Percentiles rank a stretch among this genome's conserved stretches.
Conservation (phyloP, 257 asterid species). For the Nicotiana obtusifolia region DNA sequence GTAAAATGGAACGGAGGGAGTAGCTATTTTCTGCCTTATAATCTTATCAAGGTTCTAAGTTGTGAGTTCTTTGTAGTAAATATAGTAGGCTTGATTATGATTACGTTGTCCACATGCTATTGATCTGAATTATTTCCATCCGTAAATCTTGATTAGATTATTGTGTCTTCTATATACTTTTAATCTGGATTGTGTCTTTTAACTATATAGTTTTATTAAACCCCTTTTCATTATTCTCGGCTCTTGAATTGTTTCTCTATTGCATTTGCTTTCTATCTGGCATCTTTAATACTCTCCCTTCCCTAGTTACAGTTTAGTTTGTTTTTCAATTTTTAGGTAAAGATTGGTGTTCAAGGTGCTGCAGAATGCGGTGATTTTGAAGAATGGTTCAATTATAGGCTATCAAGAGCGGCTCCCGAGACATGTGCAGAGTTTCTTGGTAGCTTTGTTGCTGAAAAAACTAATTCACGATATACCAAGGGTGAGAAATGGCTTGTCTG, state of each 20-base stretch:
- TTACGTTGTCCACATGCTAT: background rate
- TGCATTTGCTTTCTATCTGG: background rate
- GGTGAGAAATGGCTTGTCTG: slow-evolving; percentile 99
- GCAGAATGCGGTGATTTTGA: slow-evolving; percentile 85
- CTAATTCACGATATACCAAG: slow-evolving; percentile 58
- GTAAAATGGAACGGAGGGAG: background rate
- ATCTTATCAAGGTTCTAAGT: background rate
- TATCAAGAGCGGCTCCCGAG: slow-evolving; percentile 94
- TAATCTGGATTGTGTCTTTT: background rate
- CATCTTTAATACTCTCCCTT: background rate
- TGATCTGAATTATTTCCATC: background rate
- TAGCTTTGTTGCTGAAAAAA: slow-evolving; percentile 72
- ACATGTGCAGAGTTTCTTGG: slow-evolving; percentile 96
- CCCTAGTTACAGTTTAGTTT: slow-evolving; percentile 1
- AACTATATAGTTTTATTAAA: background rate
- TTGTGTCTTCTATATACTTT: background rate
- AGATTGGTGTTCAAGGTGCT: slow-evolving; percentile 85
- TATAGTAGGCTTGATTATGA: background rate
- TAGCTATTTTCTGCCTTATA: background rate
- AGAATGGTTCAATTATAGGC: slow-evolving; percentile 92
- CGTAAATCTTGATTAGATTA: background rate
- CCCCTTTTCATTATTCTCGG: background rate
- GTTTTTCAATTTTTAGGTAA: slow-evolving; percentile 42
- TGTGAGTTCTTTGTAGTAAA: background rate
- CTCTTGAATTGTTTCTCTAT: background rate